Evolutionary conservation across 2,329 filamentous ascomycete species (phyloP).

Genomic region (Beauveria sp.): DNA sequence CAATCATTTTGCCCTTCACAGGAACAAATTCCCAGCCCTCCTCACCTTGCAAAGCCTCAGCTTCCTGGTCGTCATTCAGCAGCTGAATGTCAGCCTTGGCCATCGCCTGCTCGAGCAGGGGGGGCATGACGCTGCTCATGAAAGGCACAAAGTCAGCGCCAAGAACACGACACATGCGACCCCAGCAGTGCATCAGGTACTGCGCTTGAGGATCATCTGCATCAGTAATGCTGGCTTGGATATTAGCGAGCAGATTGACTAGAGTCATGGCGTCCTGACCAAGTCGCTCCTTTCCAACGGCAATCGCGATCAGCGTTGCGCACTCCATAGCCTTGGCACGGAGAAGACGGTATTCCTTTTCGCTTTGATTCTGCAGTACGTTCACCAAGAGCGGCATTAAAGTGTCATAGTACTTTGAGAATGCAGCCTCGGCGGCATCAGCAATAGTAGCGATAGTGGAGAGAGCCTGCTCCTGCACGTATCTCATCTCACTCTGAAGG

Average conservation of each 20-base stretch:
- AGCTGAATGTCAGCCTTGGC: constrained; percentile 97
- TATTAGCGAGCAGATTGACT: constrained; percentile 78
- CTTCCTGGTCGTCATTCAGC: constrained; percentile 88
- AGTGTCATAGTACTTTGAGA: constrained; percentile 89
- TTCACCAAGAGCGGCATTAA: constrained; percentile 92
- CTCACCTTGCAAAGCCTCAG: constrained; percentile 85
- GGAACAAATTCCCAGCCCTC: constrained; percentile 97
- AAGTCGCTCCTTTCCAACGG: constrained; percentile 89
- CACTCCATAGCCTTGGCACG: constrained; percentile 99
- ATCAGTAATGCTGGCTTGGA: constrained; percentile 81
- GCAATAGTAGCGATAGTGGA: constrained; percentile 98
- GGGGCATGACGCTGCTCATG: constrained; percentile 88
- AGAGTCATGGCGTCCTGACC: constrained; percentile 79
- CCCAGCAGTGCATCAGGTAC: constrained; percentile 98
- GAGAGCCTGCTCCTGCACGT: constrained; percentile 93
- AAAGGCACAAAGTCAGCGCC: constrained; percentile 88
- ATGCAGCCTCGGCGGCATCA: constrained; percentile 93
- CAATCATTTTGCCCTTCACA: constrained; percentile 95
- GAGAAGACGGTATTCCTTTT: constrained; percentile 85
- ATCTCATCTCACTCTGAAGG: constrained; percentile 85
- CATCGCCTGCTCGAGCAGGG: constrained; percentile 79
- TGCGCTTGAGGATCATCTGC: constrained; percentile 92
- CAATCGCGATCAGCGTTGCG: constrained; percentile 88
- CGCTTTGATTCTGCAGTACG: constrained; percentile 80
- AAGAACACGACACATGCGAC: constrained; percentile 93